Percentiles rank a stretch among this genome's conserved stretches.
Conservation (phyloP, 495 filamentous ascomycete species). For the Penicillium psychrofluorescens region DNA sequence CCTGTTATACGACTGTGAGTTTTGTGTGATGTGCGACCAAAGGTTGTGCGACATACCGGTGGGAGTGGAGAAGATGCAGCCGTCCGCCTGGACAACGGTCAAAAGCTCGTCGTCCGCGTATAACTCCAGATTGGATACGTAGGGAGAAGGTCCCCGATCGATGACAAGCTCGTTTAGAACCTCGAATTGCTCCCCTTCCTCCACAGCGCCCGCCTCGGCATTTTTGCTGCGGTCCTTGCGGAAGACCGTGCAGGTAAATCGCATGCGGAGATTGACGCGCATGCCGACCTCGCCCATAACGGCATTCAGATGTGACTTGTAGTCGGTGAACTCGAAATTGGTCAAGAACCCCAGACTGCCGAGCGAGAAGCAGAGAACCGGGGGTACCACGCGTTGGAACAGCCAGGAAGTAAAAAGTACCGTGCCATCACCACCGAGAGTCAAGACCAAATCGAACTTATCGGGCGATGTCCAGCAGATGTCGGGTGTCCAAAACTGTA, state of each 20-base stretch:
- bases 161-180: conserved; percentile 97
- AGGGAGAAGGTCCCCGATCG: conserved; percentile 92
- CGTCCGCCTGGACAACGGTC: conserved; percentile 92
- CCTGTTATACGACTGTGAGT: conserved; percentile 28
- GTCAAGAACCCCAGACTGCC: conserved; percentile 89
- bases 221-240: conserved; percentile 45
- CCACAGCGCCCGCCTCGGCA: conserved; percentile 44
- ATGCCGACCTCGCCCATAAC: conserved; percentile 91
- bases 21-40: too few species aligned
- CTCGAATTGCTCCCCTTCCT: conserved; percentile 82
- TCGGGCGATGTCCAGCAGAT: conserved; percentile 85
- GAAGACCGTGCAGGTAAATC: conserved; percentile 94
- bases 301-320: conserved; percentile 70
- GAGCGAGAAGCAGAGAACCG: conserved; percentile 80
- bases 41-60: conserved; percentile 49
- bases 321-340: conserved; percentile 80
- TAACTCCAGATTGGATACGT: conserved; percentile 90
- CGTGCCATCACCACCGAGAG: conserved; percentile 87
- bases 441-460: conserved; percentile 87
- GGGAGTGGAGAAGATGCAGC: conserved; percentile 93
- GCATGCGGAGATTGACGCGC: conserved; percentile 92
- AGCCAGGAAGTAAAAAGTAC: conserved; percentile 90
- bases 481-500: conserved; percentile 90
- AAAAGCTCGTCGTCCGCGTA: conserved; percentile 90
- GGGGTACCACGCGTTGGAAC: conserved; percentile 88